Base-by-base conservation (phyloP, 257 asterid genomes). In the Solanum clarkiae region DNA sequence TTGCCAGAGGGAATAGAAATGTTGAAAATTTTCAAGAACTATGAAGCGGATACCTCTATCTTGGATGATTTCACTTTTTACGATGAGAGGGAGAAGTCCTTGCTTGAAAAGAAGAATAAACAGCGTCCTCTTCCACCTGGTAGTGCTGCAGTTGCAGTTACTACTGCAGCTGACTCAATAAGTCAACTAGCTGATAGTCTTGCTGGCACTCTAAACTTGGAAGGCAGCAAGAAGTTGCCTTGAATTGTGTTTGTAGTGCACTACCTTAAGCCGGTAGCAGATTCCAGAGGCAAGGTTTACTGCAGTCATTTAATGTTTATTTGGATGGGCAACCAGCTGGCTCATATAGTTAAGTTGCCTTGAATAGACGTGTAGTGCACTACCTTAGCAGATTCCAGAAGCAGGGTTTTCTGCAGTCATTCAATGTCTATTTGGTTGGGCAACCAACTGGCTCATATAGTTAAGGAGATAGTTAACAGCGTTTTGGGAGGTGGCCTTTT, bases 61-160 rank as follows among this genome's bases (percentile, higher is more conserved):
- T 89, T 97, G 57, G 99, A 97, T 36, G 99, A 97, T 92, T 97
- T 97, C 90, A 90, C 88, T 65, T 95, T 90, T 69, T 97, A 97
- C 80, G 96, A 97, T 86, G 98, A 97, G 87, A 91, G 95, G 81
- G 99, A 97, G 92, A 97, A 92, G 87, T 79, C 93, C 86, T 81
- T 91, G 87, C 86, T 87, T 83, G 99, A 92, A 86, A 93, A 93
- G 94, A 97, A 94, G 94, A 92, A 94, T 49, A 97, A 94, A 87
- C 96, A 94, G 79, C 92, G 93, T 82, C 86, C 91, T 81, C 87
- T 84, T 84, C 80, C 91, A 75, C 75, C 91, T 60, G 93, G 91
- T 87, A 90, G 84, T 74, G 72, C 93, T n/a, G 49, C 89, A 44
- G 87, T 87, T 72, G 44, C 89, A 44, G 87, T 87, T 72, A 57